Evolutionary conservation across 345 rosid genomes (phyloP).

Genomic region (Orychophragmus violaceus): DNA sequence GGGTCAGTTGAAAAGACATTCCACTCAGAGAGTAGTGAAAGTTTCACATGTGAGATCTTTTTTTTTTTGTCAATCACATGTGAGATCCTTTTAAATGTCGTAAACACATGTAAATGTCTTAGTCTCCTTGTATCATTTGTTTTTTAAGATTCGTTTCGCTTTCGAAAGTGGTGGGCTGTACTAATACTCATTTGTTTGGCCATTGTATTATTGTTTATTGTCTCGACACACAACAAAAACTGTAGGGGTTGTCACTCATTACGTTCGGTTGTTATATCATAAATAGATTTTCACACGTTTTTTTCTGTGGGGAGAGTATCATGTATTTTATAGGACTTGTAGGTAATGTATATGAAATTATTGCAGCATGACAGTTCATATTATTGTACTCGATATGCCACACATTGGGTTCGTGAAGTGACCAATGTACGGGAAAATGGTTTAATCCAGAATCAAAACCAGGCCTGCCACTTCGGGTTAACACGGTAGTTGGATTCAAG

Average conservation of each 20-base stretch:
- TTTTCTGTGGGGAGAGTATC: no score
- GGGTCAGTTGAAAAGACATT: no score
- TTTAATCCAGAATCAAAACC: not conserved
- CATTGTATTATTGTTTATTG: no score
- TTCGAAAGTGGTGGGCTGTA: not conserved
- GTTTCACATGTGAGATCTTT: no score
- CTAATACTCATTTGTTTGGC: not conserved
- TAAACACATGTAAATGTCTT: not conserved
- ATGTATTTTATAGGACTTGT: no score
- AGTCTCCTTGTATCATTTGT: not conserved
- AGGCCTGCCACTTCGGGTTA: no score
- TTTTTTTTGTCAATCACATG: no score
- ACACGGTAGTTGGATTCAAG: no score
- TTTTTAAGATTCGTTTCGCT: not conserved
- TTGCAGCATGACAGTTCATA: not conserved
- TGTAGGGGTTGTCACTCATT: no score
- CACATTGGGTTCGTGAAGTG: not conserved
- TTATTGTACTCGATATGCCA: not conserved
- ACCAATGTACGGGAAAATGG: not conserved
- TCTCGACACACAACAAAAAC: no score
- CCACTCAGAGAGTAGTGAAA: no score
- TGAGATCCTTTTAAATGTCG: no score
- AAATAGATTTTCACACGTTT: not conserved
- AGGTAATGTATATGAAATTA: not conserved
- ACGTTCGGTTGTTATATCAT: not conserved